These are phyloP conservation scores for Talaromyces adpressus DNA, from an alignment of 495 filamentous ascomycete species.

Conservation along the genomic window DNA sequence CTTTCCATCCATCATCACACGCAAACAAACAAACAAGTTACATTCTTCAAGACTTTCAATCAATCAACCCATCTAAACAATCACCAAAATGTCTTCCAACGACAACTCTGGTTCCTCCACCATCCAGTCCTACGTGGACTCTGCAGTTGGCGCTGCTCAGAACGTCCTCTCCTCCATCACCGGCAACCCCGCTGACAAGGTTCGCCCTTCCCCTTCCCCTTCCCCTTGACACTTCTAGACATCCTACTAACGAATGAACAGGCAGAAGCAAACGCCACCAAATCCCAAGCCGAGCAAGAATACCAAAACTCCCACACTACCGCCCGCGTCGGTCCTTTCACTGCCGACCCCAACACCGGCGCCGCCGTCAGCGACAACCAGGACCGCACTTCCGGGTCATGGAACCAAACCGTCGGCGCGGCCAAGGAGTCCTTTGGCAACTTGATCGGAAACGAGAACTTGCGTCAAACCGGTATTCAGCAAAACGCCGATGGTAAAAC, in stretches of 20 bases:
- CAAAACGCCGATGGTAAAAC: slow-evolving; percentile 78
- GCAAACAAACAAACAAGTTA: neutral
- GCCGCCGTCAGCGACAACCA: slow-evolving; percentile 65
- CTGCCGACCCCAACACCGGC: slow-evolving; percentile 60
- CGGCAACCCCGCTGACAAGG: slow-evolving; percentile 65
- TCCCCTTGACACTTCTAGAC: neutral
- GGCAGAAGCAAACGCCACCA: slow-evolving; percentile 47
- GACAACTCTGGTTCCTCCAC: slow-evolving; percentile 60
- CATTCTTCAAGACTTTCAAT: neutral
- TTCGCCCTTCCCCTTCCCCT: slow-evolving; percentile 18
- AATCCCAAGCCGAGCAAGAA: slow-evolving; percentile 54
- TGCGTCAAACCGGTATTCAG: slow-evolving; percentile 65
- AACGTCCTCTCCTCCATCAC: slow-evolving; percentile 63
- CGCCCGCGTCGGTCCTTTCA: slow-evolving; percentile 59
- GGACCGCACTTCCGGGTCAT: slow-evolving; percentile 62
- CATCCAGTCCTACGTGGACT: slow-evolving; percentile 73
- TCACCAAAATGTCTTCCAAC: slow-evolving; percentile 50
- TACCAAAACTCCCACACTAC: slow-evolving; percentile 65
- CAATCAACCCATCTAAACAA: neutral
- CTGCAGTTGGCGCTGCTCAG: slow-evolving; percentile 66
- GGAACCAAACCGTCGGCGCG: slow-evolving; percentile 82
- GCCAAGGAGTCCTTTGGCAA: slow-evolving; percentile 79
- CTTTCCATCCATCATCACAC: neutral
- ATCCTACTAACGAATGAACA: slow-evolving; percentile 15
- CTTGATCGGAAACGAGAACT: slow-evolving; percentile 61